These are phyloP conservation scores for Cryptosporidium felis DNA, from an alignment of 169 alveolate genomes.

Conservation along the genomic window DNA sequence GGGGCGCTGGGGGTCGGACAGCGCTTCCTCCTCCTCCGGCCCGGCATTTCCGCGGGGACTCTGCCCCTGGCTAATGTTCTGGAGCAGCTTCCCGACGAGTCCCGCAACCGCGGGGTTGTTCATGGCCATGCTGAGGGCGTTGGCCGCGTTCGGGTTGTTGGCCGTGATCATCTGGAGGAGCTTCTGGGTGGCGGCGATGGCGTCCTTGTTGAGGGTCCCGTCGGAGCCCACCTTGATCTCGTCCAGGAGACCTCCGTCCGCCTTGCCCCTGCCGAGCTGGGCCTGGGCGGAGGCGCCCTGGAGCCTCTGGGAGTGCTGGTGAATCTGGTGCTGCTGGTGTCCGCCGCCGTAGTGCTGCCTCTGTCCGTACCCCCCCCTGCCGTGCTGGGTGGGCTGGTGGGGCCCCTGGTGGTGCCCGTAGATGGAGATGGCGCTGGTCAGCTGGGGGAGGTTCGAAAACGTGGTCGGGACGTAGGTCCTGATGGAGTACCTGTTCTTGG, in stretches of 20 bases:
- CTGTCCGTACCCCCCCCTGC: neutral
- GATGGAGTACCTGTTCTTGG: conserved; percentile 57
- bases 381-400: neutral
- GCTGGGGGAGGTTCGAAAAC: conserved; percentile 60
- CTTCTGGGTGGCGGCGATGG: conserved; percentile 52
- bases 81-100: conserved; percentile 54
- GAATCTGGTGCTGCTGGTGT: conserved; percentile 4
- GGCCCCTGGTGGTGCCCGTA: conserved; percentile 35
- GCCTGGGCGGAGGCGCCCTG: neutral
- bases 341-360: neutral
- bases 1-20: too few species aligned
- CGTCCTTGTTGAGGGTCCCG: conserved; percentile 31
- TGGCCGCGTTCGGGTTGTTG: conserved; percentile 63
- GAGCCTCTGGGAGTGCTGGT: too few species aligned
- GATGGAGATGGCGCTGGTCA: conserved; percentile 65
- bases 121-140: conserved; percentile 59
- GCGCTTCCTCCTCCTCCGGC: too few species aligned
- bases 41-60: too few species aligned
- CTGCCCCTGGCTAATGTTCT: conserved; percentile 23
- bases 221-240: conserved; percentile 35
- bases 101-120: conserved; percentile 70
- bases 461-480: conserved; percentile 69
- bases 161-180: conserved; percentile 69
- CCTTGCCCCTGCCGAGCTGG: neutral
- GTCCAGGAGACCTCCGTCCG: neutral